A percentile compares a stretch with the other conserved stretches of the same genome.
These are phyloP conservation scores for Coemansia sp. DNA, from an alignment of 192 early-diverging fungal species.

Conservation along the genomic window DNA sequence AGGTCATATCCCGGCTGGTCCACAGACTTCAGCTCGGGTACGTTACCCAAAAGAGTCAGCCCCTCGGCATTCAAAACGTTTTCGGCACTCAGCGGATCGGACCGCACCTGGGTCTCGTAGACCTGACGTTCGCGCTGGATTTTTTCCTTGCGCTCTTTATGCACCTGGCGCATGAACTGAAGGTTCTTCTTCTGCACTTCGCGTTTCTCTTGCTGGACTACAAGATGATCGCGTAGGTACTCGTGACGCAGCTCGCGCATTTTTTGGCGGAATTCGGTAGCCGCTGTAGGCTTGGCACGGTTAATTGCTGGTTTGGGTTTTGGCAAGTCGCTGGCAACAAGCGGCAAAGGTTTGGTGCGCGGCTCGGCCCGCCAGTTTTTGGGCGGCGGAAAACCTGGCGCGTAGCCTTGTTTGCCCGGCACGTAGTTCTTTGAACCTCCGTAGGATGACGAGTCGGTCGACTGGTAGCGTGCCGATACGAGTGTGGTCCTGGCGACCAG, in stretches of 20 bases:
- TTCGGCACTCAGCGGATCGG: conserved; percentile 50
- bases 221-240: conserved; percentile 30
- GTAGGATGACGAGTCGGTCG: conserved; percentile 11
- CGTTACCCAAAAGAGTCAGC: conserved; percentile 32
- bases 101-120: conserved; percentile 32
- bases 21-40: neutral
- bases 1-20: conserved; percentile 26
- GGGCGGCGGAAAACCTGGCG: conserved; percentile 54
- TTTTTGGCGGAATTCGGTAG: conserved; percentile 26
- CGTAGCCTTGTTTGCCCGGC: conserved; percentile 51
- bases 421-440: conserved; percentile 41
- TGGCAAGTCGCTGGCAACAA: conserved; percentile 18
- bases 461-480: neutral
- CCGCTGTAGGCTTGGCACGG: conserved; percentile 8
- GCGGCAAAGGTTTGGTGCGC: conserved; percentile 7
- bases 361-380: conserved; percentile 23
- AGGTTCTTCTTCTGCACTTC: conserved; percentile 8
- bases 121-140: conserved; percentile 22
- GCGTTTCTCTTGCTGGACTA: conserved; percentile 20
- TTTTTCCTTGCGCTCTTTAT: conserved; percentile 21
- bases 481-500: too few relatives aligned
- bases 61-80: conserved; percentile 55
- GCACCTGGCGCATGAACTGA: neutral
- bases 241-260: conserved; percentile 30
- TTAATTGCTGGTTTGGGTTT: conserved; percentile 11